Conservation (phyloP, 202 grass and related monocot genomes). For the Alloteropsis angusta region DNA sequence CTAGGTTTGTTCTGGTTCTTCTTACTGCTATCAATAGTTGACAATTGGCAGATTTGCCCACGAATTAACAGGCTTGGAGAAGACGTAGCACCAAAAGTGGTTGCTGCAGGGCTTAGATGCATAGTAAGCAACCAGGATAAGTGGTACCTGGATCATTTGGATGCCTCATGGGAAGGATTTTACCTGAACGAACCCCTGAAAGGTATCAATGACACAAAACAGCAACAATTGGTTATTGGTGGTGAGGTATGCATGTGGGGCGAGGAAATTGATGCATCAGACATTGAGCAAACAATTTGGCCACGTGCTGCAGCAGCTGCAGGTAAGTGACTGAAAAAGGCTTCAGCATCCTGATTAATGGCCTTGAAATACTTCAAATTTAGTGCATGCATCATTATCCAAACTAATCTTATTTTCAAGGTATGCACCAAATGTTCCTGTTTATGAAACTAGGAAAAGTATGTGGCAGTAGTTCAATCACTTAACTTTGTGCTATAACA, state of each 20-base stretch:
- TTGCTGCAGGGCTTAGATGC: slow-evolving; percentile 72
- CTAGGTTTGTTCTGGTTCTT: not conserved
- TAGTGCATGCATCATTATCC: not conserved
- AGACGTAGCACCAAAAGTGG: slow-evolving; percentile 66
- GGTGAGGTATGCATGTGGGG: slow-evolving; percentile 93
- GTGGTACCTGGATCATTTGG: slow-evolving; percentile 94
- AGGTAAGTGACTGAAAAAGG: slow-evolving; percentile 42
- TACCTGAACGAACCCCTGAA: slow-evolving; percentile 78
- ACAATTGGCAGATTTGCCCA: slow-evolving; percentile 1
- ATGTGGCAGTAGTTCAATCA: slow-evolving; percentile 7
- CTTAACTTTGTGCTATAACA: slow-evolving; percentile 6
- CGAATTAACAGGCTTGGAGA: slow-evolving; percentile 55
- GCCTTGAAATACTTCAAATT: slow-evolving; percentile 13
- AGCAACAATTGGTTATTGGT: slow-evolving; percentile 73
- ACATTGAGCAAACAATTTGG: slow-evolving; percentile 95
- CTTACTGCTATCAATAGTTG: not conserved
- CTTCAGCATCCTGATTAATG: slow-evolving; percentile 9
- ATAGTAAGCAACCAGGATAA: slow-evolving; percentile 95
- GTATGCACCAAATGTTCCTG: not conserved
- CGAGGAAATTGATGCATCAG: slow-evolving; percentile 76
- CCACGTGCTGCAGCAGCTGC: slow-evolving; percentile 87
- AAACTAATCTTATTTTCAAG: slow-evolving; percentile 8
- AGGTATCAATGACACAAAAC: slow-evolving; percentile 47
- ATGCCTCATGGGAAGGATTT: slow-evolving; percentile 74
- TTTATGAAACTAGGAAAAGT: not conserved